Conservation (phyloP, 345 rosid genomes). For the Aquilaria yunnanensis region DNA sequence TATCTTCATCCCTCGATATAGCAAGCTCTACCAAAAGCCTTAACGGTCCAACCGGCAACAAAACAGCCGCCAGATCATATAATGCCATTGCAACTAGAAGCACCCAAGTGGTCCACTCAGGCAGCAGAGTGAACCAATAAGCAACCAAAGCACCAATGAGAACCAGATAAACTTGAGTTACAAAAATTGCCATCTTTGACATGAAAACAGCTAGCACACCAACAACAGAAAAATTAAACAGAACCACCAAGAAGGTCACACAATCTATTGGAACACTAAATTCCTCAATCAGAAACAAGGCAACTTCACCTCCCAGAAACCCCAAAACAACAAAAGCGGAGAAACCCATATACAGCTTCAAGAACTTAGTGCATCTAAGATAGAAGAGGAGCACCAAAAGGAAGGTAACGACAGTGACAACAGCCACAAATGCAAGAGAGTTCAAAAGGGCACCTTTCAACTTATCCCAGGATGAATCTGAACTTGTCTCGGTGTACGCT, state of each 20-base stretch:
- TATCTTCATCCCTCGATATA: slow-evolving; percentile 92
- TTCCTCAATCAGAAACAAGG: slow-evolving; percentile 41
- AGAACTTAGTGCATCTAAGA: slow-evolving; percentile 69
- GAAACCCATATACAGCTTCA: slow-evolving; percentile 74
- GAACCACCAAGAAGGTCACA: slow-evolving; percentile 48
- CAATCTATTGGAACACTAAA: slow-evolving; percentile 58
- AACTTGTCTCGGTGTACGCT: slow-evolving; percentile 65
- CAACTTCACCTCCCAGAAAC: slow-evolving; percentile 74
- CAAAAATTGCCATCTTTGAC: slow-evolving; percentile 83
- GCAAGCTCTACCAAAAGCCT: slow-evolving; percentile 93
- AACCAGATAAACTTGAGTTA: slow-evolving; percentile 80
- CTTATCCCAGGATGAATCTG: slow-evolving; percentile 85
- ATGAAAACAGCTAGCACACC: slow-evolving; percentile 87
- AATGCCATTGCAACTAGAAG: slow-evolving; percentile 76
- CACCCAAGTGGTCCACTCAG: slow-evolving; percentile 97
- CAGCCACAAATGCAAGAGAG: slow-evolving; percentile 71
- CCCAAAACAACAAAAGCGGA: slow-evolving; percentile 77
- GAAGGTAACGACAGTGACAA: slow-evolving; percentile 71
- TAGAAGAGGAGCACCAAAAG: slow-evolving; percentile 81
- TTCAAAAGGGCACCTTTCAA: slow-evolving; percentile 74
- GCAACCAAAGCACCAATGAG: slow-evolving; percentile 84
- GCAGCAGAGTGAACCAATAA: slow-evolving; percentile 82
- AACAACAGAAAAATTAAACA: slow-evolving; percentile 71
- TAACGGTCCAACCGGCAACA: slow-evolving; percentile 87
- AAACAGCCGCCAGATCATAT: slow-evolving; percentile 91